A percentile compares a stretch with the other conserved stretches of the same genome.
Conservation (phyloP, 441 rosid genomes). For the Syzygium malaccense region DNA sequence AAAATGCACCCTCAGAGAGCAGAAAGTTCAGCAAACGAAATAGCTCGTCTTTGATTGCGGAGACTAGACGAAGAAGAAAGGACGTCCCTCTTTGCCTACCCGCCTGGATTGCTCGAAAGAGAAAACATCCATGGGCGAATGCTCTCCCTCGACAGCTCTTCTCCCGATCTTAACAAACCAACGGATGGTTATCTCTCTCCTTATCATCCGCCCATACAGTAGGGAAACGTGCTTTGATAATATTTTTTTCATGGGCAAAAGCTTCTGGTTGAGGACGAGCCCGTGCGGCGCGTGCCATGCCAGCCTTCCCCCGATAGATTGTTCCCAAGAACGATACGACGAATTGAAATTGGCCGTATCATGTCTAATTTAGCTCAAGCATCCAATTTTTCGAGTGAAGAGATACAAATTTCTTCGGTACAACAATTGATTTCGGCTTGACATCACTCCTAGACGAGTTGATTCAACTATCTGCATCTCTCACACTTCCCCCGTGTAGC, state of each 20-base stretch:
- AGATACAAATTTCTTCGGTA: not conserved
- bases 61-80: no score
- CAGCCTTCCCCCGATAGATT: fast-evolving
- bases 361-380: not conserved
- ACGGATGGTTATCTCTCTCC: not conserved
- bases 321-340: not conserved
- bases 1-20: no score
- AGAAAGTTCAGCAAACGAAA: no score
- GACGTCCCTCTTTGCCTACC: no score
- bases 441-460: no score
- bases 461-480: no score
- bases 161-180: not conserved
- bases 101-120: no score
- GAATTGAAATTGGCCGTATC: fast-evolving
- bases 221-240: not conserved
- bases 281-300: fast-evolving
- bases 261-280: not conserved
- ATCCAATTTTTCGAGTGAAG: not conserved
- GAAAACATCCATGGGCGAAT: no score
- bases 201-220: not conserved
- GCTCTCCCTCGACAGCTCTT: not conserved
- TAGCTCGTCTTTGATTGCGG: no score
- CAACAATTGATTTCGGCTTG: not conserved
- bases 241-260: not conserved
- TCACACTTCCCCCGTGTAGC: not conserved